Base-by-base conservation (phyloP, 805 yeast genomes). In the Starmerella davenportii region DNA sequence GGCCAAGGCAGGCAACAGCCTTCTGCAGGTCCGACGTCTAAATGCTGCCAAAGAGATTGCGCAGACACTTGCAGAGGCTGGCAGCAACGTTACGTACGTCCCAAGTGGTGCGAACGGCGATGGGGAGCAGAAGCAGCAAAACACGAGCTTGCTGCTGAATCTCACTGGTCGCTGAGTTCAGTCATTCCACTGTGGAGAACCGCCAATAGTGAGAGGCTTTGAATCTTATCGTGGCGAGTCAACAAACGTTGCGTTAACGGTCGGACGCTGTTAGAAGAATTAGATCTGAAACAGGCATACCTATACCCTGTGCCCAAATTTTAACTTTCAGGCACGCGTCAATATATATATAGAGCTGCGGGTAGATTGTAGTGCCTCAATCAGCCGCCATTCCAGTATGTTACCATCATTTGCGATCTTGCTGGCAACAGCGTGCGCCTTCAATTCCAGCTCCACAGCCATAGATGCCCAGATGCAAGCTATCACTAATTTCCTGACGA, bases 1-100 rank as follows among this genome's bases (percentile, higher is more conserved):
- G 48, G 72, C 76, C 39, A 85, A 84, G 64, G 84, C 92, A 19
- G 98, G 98, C 58, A 96, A 90, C 55, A 96, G 96, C 49, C 68
- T 90, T 50, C 67, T 90, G 55, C 70, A 80, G 65, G 85, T 90
- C 52, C 74, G 98, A 69, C 73, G 96, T 64, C 73, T 90, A 50
- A 98, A 90, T 58, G 95, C 98, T 1, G 79, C 94, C 25, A 84
- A 81, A 64, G 95, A 85, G 46, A 90, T 90, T 59, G 98, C 98
- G 8, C 64, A 67, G 41, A 82, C 95, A 13, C 68, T 90, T 56
- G 81, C 94, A 19, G 60, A 65, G 42, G 77, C 93, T 37, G 47
- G 50, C 20, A 70, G 81, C 13, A 87, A 85, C 56, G 78, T 87
- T 39, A 79, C 94, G 9, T 87, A 87, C 59, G 70, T 87, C 55